Evolutionary conservation across 176 grass and related monocot genomes (phyloP), one percentile per base, ranked within the genome.

Genomic region (Guadua angustifolia): DNA sequence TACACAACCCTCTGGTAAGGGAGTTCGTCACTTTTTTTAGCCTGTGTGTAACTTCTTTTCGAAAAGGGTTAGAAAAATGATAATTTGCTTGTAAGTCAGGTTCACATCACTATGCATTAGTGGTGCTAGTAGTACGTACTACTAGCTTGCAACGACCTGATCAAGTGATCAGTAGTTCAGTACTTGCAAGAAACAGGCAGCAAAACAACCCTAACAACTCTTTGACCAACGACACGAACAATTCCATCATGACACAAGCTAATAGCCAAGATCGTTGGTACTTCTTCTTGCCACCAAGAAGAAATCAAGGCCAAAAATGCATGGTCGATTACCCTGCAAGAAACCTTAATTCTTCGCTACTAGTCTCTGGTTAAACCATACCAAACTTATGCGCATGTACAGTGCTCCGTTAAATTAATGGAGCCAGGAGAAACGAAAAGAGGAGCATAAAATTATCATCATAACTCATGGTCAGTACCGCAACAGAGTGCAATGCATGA

Each of bases 381-480:
- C 76, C 69, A 85, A 89, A 81, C 82, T 75, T 58, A 58, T 74
- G 76, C 26, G 15, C 25, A 65, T 67, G 79, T 46, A 21, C 60
- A 38, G 38, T 57, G 55, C 71, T 77, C 64, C 69, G 72, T 89
- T 77, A 57, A 82, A 72, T 89, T 77, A 57, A 82, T 86, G 64
- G 44, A 86, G 66, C 39, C 21, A 82, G 57, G 47, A 58, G 38
- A 61, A 47, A 58, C 63, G 21, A 13, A 78, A 77, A n/a, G 38
- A 43, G 24, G 84, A 74, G 60, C 88, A 90, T 86, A 86, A 90
- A 86, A 90, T 90, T 90, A 79, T 86, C 79, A 86, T 79, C 29
- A 66, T 33, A 75, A 74, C 79, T 64, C 79, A 82, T 74, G 79
- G 79, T 77, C 79, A 79, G 79, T 46, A 80, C 79, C 45, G 79